Evolutionary conservation across 2,329 filamentous ascomycete genomes (phyloP).

Genomic region (Exophiala spinifera): DNA sequence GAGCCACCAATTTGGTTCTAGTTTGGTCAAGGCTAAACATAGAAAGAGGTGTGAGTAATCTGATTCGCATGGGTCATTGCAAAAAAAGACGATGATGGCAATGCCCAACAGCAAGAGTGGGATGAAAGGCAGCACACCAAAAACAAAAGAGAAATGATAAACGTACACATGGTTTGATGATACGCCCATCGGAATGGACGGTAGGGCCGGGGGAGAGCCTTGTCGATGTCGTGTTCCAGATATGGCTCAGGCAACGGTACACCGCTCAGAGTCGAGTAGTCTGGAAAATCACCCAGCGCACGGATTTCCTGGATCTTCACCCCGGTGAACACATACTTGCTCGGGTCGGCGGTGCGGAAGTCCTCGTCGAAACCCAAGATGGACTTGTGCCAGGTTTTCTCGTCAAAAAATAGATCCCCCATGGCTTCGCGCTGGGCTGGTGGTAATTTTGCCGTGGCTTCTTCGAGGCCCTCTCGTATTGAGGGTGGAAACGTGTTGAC

Average conservation of each 20-base stretch:
- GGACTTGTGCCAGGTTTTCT: constrained; percentile 35
- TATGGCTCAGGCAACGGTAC: constrained; percentile 68
- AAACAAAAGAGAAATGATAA: neutral
- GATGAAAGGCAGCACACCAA: too few relatives aligned
- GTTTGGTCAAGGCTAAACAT: constrained; percentile 65
- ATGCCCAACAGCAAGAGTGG: too few relatives aligned
- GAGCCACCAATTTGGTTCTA: constrained; percentile 85
- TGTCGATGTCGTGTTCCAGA: constrained; percentile 63
- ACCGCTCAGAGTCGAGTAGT: constrained; percentile 72
- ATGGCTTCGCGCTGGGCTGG: constrained; percentile 22
- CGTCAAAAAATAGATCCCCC: constrained; percentile 27
- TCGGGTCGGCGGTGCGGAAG: constrained; percentile 36
- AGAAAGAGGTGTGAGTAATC: neutral
- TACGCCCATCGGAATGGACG: constrained; percentile 80
- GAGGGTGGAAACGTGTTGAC: constrained; percentile 53
- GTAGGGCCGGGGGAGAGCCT: constrained; percentile 69
- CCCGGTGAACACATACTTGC: constrained; percentile 61
- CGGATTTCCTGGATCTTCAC: constrained; percentile 69
- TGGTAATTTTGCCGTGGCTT: constrained; percentile 29
- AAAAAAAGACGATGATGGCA: too few relatives aligned
- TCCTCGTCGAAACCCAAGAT: constrained; percentile 43
- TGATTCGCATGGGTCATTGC: too few relatives aligned
- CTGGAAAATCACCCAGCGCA: constrained; percentile 70
- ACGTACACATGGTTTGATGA: constrained; percentile 86
- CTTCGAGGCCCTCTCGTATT: constrained; percentile 46